Percentiles rank a stretch among this genome's conserved stretches.
Conservation (phyloP, 441 rosid genomes). For the Aquilaria agallochum region DNA sequence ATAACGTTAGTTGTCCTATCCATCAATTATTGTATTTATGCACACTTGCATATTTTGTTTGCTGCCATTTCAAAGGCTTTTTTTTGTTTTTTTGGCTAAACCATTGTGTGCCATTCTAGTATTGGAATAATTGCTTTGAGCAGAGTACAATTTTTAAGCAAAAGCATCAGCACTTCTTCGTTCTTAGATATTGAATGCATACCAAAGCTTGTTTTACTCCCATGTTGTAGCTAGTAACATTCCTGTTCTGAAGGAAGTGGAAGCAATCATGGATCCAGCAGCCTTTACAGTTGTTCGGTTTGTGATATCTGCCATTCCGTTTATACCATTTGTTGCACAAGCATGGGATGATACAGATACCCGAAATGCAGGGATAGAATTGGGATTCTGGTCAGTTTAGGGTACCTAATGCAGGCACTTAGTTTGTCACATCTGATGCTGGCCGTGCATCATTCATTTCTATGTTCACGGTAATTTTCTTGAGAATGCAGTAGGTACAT, state of each 20-base stretch:
- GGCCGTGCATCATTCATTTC: slow-evolving; percentile 62
- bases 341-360: slow-evolving; percentile 33
- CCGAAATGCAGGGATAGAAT: slow-evolving; percentile 58
- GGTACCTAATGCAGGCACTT: slow-evolving; percentile 55
- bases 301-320: slow-evolving; percentile 41
- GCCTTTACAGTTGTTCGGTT: slow-evolving; percentile 47
- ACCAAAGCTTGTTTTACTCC: slow-evolving; percentile 9
- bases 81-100: no score
- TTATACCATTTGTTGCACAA: slow-evolving; percentile 36
- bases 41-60: no score
- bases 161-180: no score
- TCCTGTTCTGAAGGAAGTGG: slow-evolving; percentile 55
- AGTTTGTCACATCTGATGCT: slow-evolving; percentile 57
- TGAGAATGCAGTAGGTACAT: slow-evolving; percentile 1
- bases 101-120: no score
- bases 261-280: slow-evolving; percentile 45
- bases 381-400: slow-evolving; percentile 65
- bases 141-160: no score
- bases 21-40: no score
- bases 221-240: slow-evolving; percentile 44
- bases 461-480: slow-evolving; percentile 49
- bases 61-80: no score
- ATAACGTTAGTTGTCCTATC: no score
- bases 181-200: not conserved
- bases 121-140: no score